Evolutionary conservation across 306 rosid species (phyloP), one percentile per base, ranked within the genome.

Genomic region (Lagenaria siceraria): DNA sequence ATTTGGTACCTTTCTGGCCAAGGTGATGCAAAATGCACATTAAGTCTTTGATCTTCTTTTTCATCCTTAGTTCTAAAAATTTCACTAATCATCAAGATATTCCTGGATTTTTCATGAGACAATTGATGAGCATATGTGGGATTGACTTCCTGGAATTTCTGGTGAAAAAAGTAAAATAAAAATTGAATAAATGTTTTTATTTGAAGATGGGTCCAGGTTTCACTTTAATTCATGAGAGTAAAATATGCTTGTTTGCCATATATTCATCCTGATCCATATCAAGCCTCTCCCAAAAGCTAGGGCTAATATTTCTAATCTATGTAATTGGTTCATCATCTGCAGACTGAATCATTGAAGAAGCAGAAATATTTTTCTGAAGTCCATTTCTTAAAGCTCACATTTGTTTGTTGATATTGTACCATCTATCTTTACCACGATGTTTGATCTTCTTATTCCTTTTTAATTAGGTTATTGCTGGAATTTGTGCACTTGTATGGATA

Each of bases 1-100:
- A 54, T 95, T 95, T 80, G 98, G 98, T 75, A 89, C 97, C 78
- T 92, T 95, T 83, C 82, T 95, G 84, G 97, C 98, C 81, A 95
- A 92, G 97, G 97, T 94, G 83, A 86, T 76, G 22, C 56, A 22
- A 70, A 48, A 84, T 73, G 54, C 54, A 21, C 14, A 12, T 38
- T 1, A 68, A 42, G 75, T 13, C 54, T 86, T 52, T 79, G 59
- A 78, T 35, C 59, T 75, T 65, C 51, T 31, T 79, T 68, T 73
- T 52, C 24, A 36, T 78, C 33, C 33, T 68, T 68, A 21, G n/a
- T 6, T 68, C 33, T 42, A 40, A 46, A 11, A 21, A 22, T 1
- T 38, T 36, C 19, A 21, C 11, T 36, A 66, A 40, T 36, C 52
- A 21, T 68, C 43, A 68, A 49, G 38, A 70, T 43, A n/a, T 70